Base-by-base conservation (phyloP, 768 basidiomycete species). In the Collybia sordida region DNA sequence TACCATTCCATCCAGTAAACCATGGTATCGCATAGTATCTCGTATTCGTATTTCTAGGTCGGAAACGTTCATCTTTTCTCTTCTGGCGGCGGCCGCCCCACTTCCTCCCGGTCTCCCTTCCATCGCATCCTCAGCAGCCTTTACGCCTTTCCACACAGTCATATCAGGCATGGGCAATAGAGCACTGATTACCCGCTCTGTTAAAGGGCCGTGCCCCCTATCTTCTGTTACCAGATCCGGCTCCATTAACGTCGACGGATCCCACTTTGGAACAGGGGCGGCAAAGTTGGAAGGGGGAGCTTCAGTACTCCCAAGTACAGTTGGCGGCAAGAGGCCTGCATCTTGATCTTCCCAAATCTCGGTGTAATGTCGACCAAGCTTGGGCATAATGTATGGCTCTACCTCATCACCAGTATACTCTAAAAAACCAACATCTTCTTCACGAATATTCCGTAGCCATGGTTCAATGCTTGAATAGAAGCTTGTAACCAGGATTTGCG, bases 341-440 rank as follows among this genome's bases (percentile, higher is more conserved):
- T 99, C 96, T 62, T 92, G 85, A 59, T 97, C 93, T 54, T 95
- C 95, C 95, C 96, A 99, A 0, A 86, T 76, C 45, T 96, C 90
- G 27, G 83, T 71, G 60, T 98, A 99, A 68, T 96, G 94, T 57
- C 85, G 76, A 18, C 81, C 96, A 0, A 97, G 79, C 49, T 87
- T 82, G 23, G 96, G 96, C 69, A 95, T 82, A 27, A 92, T 68
- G 60, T 82, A 97, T 0, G 92, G 88, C 50, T 93, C 90, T 7
- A 90, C 75, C 53, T 97, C 94, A 60, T 98, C 94, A n/a, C 81
- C 90, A 9, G 86, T 86, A 60, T 90, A 90, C 52, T 92, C 89
- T 45, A 99, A 77, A 67, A 93, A 95, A 2, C 96, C 96, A 23
- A 98, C 72, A 62, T 99, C 97, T 67, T 98, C 97, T 68, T 98